A percentile compares a stretch with the other conserved stretches of the same genome.
Conservation (phyloP, 441 rosid species). For the Gossypium schwendimanii region DNA sequence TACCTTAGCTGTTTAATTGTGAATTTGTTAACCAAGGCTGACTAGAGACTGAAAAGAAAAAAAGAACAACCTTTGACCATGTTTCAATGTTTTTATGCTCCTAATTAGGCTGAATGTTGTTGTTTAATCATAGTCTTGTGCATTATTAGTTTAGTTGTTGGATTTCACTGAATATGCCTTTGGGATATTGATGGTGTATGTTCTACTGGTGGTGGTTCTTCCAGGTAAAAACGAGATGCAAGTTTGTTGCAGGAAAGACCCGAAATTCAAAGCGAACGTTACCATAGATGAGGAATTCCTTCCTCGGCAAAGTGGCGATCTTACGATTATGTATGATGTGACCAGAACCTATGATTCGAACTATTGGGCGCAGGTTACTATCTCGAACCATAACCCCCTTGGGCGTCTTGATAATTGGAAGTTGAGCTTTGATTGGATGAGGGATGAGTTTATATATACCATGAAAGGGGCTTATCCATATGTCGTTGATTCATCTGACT, state of each 20-base stretch:
- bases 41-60: not conserved
- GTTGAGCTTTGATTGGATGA: conserved; percentile 84
- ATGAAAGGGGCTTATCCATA: conserved; percentile 85
- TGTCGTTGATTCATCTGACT: conserved; percentile 58
- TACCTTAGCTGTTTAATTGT: not conserved
- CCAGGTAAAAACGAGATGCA: conserved; percentile 51
- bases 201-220: conserved; percentile 7
- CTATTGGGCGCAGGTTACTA: conserved; percentile 70
- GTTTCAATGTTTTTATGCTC: not conserved
- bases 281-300: conserved; percentile 43
- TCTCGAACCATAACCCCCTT: conserved; percentile 63
- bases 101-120: not conserved
- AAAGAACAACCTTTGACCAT: not conserved
- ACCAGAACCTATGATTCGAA: conserved; percentile 45
- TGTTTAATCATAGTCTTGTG: not conserved
- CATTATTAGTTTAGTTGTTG: not conserved
- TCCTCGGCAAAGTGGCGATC: conserved; percentile 72
- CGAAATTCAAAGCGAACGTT: conserved; percentile 32
- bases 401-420: conserved; percentile 92
- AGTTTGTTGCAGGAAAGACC: conserved; percentile 57
- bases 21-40: not conserved
- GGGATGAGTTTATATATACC: conserved; percentile 56
- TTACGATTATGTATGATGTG: conserved; percentile 86
- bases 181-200: not conserved
- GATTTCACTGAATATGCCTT: not conserved